Evolutionary conservation across 2,329 filamentous ascomycete genomes (phyloP).

Genomic region (Fusarium sp.): DNA sequence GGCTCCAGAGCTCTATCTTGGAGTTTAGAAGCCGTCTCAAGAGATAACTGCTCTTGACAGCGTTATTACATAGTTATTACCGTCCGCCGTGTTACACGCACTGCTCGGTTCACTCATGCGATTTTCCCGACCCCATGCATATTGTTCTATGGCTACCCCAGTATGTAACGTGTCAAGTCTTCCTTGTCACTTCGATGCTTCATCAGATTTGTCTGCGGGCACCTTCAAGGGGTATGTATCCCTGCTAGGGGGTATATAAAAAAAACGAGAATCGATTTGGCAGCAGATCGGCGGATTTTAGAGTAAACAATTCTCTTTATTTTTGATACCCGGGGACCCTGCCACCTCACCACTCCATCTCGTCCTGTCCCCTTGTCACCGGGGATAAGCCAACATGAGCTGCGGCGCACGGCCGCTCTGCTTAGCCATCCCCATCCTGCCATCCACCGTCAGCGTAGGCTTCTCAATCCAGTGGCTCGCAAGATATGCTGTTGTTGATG

Average conservation of each 20-base stretch:
- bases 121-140: not conserved
- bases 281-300: not conserved
- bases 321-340: not conserved
- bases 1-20: not conserved
- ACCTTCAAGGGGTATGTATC: conserved; percentile 5
- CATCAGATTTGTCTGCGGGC: conserved; percentile 30
- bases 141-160: conserved; percentile 22
- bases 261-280: not conserved
- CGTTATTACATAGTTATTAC: not conserved
- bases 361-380: conserved; percentile 19
- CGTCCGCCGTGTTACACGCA: not conserved
- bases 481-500: not conserved
- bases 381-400: conserved; percentile 30
- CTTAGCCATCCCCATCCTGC: not conserved
- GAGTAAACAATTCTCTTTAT: not conserved
- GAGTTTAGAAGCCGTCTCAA: not conserved
- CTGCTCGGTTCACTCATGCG: conserved; percentile 6
- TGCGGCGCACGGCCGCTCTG: conserved; percentile 19
- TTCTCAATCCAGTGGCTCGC: conserved; percentile 18
- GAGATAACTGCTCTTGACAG: conserved; percentile 8
- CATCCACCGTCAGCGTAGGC: conserved; percentile 20
- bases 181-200: conserved; percentile 30
- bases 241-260: not conserved
- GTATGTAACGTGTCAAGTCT: conserved; percentile 37
- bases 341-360: conserved; percentile 26